Evolutionary conservation across 2,329 filamentous ascomycete species (phyloP).

Genomic region (Neofusicoccum kwambonambiense): DNA sequence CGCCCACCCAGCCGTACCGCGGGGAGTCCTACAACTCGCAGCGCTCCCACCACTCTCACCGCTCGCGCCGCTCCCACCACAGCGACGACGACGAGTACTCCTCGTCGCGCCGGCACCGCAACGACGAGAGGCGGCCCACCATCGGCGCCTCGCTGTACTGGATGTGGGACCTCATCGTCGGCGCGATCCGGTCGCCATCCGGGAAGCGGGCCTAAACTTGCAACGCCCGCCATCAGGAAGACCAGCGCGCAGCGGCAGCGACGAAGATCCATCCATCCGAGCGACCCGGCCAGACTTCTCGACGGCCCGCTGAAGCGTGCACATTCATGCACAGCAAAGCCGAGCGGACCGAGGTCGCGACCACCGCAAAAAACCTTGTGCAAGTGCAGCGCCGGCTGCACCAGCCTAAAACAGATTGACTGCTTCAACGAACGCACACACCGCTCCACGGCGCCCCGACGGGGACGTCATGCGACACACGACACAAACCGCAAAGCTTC

Average conservation of each 20-base stretch:
- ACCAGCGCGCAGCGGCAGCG: too few species aligned
- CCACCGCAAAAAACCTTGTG: background rate
- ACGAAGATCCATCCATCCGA: too few species aligned
- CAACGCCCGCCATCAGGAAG: background rate
- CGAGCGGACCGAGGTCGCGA: background rate
- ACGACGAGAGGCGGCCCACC: constrained; percentile 27
- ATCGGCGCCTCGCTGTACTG: constrained; percentile 24
- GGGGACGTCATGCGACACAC: too few species aligned
- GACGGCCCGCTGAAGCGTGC: background rate
- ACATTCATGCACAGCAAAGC: background rate
- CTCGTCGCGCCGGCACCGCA: background rate
- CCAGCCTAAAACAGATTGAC: background rate
- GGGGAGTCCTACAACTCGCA: constrained; percentile 1
- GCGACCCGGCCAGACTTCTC: too few species aligned
- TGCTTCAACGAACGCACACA: background rate
- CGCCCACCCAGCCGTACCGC: background rate
- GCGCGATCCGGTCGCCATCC: constrained; percentile 6
- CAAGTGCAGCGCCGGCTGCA: background rate
- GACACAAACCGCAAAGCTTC: too few species aligned
- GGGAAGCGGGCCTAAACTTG: background rate
- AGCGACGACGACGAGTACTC: background rate
- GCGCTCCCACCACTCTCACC: constrained; percentile 21
- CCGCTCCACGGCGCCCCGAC: background rate
- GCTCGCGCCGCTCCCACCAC: constrained; percentile 17
- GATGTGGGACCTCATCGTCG: constrained; percentile 16